phyloP scores from a whole-genome alignment of 345 rosid genomes.

The Turritis glabra region DNA sequence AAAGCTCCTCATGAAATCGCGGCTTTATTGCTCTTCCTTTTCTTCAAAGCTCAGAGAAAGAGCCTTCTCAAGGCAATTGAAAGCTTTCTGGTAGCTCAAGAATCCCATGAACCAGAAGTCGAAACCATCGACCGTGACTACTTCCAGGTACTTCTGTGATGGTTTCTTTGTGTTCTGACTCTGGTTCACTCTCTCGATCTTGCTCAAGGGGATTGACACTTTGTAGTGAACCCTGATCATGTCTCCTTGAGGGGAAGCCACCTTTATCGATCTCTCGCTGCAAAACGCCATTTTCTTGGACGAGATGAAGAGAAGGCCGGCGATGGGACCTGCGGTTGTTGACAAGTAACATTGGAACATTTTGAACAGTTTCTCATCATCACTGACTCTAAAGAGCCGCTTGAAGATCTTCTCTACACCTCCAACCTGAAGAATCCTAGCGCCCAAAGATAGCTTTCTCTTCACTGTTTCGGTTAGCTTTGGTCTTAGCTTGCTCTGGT shows the following conservation, averaged over 20 bases:
- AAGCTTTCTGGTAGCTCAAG: constrained; percentile 43
- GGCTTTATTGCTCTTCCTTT: constrained; percentile 24
- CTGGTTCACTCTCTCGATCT: constrained; percentile 39
- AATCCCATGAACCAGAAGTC: constrained; percentile 53
- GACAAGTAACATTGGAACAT: constrained; percentile 54
- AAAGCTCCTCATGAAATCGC: not conserved
- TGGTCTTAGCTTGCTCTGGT: constrained; percentile 52
- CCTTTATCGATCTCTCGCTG: constrained; percentile 42
- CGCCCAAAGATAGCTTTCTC: constrained; percentile 43
- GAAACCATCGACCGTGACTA: constrained; percentile 40
- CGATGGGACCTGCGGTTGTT: constrained; percentile 53
- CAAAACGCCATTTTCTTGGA: constrained; percentile 42
- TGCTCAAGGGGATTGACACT: constrained; percentile 40
- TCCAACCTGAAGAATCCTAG: constrained; percentile 43
- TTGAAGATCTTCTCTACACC: constrained; percentile 41
- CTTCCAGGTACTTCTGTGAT: constrained; percentile 39
- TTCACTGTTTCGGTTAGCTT: constrained; percentile 48
- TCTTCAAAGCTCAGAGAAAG: constrained; percentile 38
- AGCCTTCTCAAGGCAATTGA: constrained; percentile 36
- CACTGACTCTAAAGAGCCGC: constrained; percentile 41
- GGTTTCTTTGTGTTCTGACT: constrained; percentile 39
- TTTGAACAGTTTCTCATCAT: constrained; percentile 48
- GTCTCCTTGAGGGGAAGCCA: constrained; percentile 42
- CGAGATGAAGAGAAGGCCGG: constrained; percentile 54
- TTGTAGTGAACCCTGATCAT: constrained; percentile 44